Percentiles rank a stretch among this genome's conserved stretches.
These are phyloP conservation scores for Acanthamoeba castellanii DNA, from an alignment of 208 protist species.

Conservation along the genomic window DNA sequence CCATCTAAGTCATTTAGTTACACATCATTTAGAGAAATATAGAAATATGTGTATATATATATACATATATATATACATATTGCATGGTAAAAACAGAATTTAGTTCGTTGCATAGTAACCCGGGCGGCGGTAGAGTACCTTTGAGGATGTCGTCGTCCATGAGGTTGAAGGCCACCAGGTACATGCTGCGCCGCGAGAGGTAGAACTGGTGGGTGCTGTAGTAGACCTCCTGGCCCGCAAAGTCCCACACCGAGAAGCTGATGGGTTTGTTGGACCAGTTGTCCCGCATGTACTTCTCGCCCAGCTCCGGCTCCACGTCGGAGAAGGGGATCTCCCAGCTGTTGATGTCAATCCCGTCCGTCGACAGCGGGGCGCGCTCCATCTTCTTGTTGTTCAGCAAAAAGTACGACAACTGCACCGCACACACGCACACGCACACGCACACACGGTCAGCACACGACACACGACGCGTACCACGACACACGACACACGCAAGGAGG, in stretches of 20 bases:
- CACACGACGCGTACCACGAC: neutral
- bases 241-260: conserved; percentile 73
- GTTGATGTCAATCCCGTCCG: conserved; percentile 73
- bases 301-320: conserved; percentile 55
- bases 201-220: conserved; percentile 77
- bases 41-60: too few species aligned
- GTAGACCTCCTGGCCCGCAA: conserved; percentile 69
- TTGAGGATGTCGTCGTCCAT: conserved; percentile 75
- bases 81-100: too few species aligned
- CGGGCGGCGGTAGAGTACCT: neutral
- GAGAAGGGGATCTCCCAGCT: conserved; percentile 63
- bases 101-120: neutral
- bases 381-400: conserved; percentile 72
- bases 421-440: neutral
- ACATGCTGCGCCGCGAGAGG: conserved; percentile 69
- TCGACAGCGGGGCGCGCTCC: conserved; percentile 43
- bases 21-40: too few species aligned
- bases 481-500: neutral
- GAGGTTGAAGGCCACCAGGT: conserved; percentile 78
- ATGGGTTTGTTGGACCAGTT: conserved; percentile 72
- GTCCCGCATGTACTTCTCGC: conserved; percentile 73
- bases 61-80: too few species aligned
- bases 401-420: conserved; percentile 61
- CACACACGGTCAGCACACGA: neutral
- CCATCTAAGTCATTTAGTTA: too few species aligned